phyloP scores from a whole-genome alignment of 345 rosid genomes.

The Luvunga scandens region DNA sequence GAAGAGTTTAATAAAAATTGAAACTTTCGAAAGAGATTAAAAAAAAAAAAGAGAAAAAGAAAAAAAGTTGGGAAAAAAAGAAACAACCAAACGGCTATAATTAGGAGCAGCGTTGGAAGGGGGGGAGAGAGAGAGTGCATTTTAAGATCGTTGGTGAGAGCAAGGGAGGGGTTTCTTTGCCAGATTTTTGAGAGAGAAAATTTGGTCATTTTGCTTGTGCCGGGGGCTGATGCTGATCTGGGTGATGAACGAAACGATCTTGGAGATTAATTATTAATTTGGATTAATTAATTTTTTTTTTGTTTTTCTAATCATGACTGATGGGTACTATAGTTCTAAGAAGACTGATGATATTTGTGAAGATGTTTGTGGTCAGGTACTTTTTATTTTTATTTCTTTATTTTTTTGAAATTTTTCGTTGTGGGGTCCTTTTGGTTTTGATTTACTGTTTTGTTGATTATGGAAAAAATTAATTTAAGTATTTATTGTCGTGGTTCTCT shows the following conservation, averaged over 20 bases:
- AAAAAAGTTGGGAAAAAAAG: neutral
- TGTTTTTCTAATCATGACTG: constrained; percentile 48
- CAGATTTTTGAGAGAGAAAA: constrained; percentile 5
- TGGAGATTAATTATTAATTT: too few relatives aligned
- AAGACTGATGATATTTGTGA: constrained; percentile 83
- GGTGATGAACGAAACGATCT: too few relatives aligned
- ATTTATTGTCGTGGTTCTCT: too few relatives aligned
- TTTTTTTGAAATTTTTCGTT: neutral
- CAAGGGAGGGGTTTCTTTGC: constrained; percentile 17
- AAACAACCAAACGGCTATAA: constrained; percentile 68
- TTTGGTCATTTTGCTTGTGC: neutral
- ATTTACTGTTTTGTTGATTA: neutral
- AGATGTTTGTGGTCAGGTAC: constrained; percentile 80
- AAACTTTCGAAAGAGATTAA: constrained; percentile 27
- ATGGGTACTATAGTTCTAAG: constrained; percentile 75
- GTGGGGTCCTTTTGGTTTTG: constrained; percentile 1
- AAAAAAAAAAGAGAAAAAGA: neutral
- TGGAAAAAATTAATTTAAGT: neutral
- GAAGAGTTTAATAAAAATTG: neutral
- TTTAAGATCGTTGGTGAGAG: constrained; percentile 18
- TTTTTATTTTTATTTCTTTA: neutral
- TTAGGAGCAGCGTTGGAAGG: constrained; percentile 33
- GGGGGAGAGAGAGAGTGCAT: constrained; percentile 15
- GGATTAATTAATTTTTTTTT: neutral
- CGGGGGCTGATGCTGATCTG: constrained; percentile 23